Percentiles rank a stretch among this genome's conserved stretches.
phyloP scores from a whole-genome alignment of 1,139 yeast genomes.

The Nakaseomyces delphensis region DNA sequence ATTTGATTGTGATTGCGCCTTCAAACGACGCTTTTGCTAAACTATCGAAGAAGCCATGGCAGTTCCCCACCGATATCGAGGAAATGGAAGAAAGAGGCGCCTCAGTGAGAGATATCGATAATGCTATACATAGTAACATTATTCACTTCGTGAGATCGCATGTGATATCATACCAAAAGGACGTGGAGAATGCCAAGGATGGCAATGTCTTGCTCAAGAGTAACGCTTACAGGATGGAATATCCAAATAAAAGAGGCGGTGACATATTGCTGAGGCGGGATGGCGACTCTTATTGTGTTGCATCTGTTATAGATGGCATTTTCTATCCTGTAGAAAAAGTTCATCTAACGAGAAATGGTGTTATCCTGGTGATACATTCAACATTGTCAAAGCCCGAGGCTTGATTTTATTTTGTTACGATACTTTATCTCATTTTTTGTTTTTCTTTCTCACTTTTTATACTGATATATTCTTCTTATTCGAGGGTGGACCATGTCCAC shows the following conservation, averaged over 20 bases:
- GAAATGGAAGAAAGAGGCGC: conserved; percentile 20
- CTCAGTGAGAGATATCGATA: conserved; percentile 37
- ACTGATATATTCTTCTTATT: background rate
- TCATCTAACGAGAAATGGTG: conserved; percentile 50
- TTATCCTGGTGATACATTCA: conserved; percentile 43
- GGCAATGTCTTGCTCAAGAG: background rate
- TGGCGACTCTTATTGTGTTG: conserved; percentile 36
- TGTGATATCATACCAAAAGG: conserved; percentile 32
- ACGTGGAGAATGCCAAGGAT: conserved; percentile 9
- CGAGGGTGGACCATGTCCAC: no score
- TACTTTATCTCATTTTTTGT: background rate
- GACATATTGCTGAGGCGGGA: conserved; percentile 38
- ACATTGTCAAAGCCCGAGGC: conserved; percentile 29
- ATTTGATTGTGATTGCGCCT: conserved; percentile 50
- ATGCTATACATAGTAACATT: conserved; percentile 40
- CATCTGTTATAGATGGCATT: conserved; percentile 32
- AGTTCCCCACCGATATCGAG: conserved; percentile 45
- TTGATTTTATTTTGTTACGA: background rate
- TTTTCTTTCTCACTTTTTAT: background rate
- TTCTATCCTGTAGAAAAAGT: conserved; percentile 37
- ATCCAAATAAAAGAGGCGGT: conserved; percentile 37
- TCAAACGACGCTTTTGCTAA: conserved; percentile 44
- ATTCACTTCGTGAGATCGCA: conserved; percentile 48
- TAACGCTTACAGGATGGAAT: background rate
- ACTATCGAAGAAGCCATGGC: conserved; percentile 53